Evolutionary conservation across 306 rosid species (phyloP), one percentile per base, ranked within the genome.

Genomic region (Glycine soja): DNA sequence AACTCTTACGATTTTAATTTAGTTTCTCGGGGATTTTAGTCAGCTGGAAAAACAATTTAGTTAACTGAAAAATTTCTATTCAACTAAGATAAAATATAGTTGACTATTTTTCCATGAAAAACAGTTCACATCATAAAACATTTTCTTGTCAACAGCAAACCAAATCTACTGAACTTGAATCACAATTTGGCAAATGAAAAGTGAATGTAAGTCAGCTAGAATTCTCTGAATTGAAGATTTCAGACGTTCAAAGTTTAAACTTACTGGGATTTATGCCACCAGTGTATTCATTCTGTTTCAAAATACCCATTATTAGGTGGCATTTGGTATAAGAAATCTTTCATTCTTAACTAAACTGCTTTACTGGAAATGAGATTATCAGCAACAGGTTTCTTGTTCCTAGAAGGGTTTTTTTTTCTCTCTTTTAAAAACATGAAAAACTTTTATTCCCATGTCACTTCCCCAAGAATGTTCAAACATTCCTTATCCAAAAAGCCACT

Each of bases 91-190:
- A 18, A 7, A 42, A 56, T 16, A 3, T 2, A 75, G n/a, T 9
- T 75, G 30, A 45, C 57, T 7, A 57, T 6, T 9, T 32, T 53
- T 58, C 42, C 51, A 58, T 19, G 67, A 18, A 57, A 77, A 38
- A 67, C 3, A 61, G 67, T 10, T 18, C 47, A 15, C 9, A 54
- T 24, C 24, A 30, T 32, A 47, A 57, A 69, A n/a, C 24, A 79
- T n/a, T 79, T 79, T 76, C 61, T 10, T 30, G 70, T 45, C n/a
- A 70, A 69, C 46, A 57, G 47, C 10, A 45, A 70, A 30, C 36
- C 9, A 69, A 79, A 43, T 24, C 57, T 13, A 78, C 52, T 9
- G 42, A 79, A 11, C n/a, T 46, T 11, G 10, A 70, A 59, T n/a
- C 51, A 34, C 53, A 61, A 32, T 38, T 40, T 16, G n/a, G 54